These are phyloP conservation scores for Trichoderma parareesei DNA, from an alignment of 495 filamentous ascomycete genomes.

Conservation along the genomic window DNA sequence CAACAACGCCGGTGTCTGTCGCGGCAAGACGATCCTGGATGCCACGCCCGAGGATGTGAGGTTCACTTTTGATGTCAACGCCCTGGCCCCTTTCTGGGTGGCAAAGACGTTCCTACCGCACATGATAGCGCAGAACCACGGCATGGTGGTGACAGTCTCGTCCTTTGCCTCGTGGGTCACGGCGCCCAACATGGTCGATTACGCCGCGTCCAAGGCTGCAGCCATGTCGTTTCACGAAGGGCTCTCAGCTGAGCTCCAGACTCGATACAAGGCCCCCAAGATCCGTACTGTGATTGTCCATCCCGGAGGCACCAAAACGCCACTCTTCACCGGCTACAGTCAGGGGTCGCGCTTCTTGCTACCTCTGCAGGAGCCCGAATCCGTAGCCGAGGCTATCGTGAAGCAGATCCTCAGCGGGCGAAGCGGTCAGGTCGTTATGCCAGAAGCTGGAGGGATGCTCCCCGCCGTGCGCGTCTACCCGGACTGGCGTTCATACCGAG, in stretches of 20 bases:
- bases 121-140: constrained; percentile 58
- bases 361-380: constrained; percentile 51
- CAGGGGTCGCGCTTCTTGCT: constrained; percentile 44
- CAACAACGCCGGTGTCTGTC: constrained; percentile 65
- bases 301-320: constrained; percentile 55
- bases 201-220: constrained; percentile 60
- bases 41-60: constrained; percentile 46
- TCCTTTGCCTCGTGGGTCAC: constrained; percentile 50
- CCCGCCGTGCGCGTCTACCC: constrained; percentile 30
- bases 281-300: constrained; percentile 60
- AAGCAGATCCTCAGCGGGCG: constrained; percentile 47
- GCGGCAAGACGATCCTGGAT: constrained; percentile 52
- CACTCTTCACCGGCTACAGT: constrained; percentile 51
- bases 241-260: constrained; percentile 51
- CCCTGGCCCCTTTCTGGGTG: constrained; percentile 58
- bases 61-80: constrained; percentile 67
- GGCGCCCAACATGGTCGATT: constrained; percentile 60
- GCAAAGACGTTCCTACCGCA: constrained; percentile 57
- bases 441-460: constrained; percentile 31
- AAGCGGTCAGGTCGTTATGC: constrained; percentile 52
- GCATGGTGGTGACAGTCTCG: constrained; percentile 69
- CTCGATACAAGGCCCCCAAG: constrained; percentile 51
- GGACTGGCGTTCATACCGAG: constrained; percentile 35
- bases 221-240: constrained; percentile 63
- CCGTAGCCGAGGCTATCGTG: constrained; percentile 57